Percentiles rank a stretch among this genome's conserved stretches.
Conservation (phyloP, 106 monocot species). For the Allium cepa region DNA sequence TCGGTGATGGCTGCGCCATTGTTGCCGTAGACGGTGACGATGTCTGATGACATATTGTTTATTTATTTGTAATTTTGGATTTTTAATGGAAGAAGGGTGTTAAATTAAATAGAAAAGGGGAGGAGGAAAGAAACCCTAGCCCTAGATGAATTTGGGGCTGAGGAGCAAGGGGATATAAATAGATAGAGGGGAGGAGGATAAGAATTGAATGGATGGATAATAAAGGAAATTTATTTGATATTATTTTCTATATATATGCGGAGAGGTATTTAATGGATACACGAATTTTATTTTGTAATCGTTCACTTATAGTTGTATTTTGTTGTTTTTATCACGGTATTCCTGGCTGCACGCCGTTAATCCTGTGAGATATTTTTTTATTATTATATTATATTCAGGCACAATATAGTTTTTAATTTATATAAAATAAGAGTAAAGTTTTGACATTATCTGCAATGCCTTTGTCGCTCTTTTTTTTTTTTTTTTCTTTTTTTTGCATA, state of each 20-base stretch:
- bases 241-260: not conserved
- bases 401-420: too few relatives aligned
- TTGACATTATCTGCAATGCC: too few relatives aligned
- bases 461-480: too few relatives aligned
- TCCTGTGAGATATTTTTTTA: too few relatives aligned
- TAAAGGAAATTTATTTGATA: not conserved
- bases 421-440: too few relatives aligned
- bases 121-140: not conserved
- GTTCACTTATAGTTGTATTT: too few relatives aligned
- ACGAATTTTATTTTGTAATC: too few relatives aligned
- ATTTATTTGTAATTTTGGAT: not conserved
- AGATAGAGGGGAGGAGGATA: not conserved
- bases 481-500: too few relatives aligned
- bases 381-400: too few relatives aligned
- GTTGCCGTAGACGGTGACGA: conserved; percentile 9
- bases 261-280: too few relatives aligned
- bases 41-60: not conserved
- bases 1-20: conserved; percentile 14
- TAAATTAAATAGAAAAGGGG: not conserved
- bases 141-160: conserved; percentile 1
- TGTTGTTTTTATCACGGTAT: too few relatives aligned
- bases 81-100: not conserved
- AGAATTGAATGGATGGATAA: not conserved
- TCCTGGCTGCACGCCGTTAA: too few relatives aligned
- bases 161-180: not conserved